phyloP scores from a whole-genome alignment of 352 stramenopile species.

The Hyaloperonospora brassicae region DNA sequence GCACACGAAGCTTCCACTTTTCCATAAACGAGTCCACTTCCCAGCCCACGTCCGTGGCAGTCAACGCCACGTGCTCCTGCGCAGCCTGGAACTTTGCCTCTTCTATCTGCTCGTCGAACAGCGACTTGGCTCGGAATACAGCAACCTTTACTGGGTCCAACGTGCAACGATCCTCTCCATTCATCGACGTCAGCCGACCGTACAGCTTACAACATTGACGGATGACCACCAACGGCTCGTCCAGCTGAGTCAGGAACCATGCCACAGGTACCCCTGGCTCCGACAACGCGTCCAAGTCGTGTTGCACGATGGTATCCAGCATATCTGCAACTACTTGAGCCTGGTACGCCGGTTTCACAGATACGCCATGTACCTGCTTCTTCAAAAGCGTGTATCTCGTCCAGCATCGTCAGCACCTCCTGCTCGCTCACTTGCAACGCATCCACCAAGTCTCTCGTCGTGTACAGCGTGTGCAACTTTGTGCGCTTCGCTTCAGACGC shows the following conservation, averaged over 20 bases:
- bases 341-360: slow-evolving; percentile 49
- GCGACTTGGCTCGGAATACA: slow-evolving; percentile 55
- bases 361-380: slow-evolving; percentile 63
- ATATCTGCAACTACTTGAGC: slow-evolving; percentile 58
- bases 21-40: slow-evolving; percentile 63
- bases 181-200: slow-evolving; percentile 22
- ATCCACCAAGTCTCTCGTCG: slow-evolving; percentile 50
- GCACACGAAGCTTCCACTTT: slow-evolving; percentile 74
- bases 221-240: slow-evolving; percentile 47
- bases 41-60: slow-evolving; percentile 35
- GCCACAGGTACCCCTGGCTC: slow-evolving; percentile 36
- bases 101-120: slow-evolving; percentile 58
- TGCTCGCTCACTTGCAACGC: slow-evolving; percentile 55
- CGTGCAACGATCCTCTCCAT: slow-evolving; percentile 29
- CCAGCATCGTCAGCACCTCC: slow-evolving; percentile 54
- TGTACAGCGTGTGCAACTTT: slow-evolving; percentile 53
- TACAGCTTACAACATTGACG: slow-evolving; percentile 70
- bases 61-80: slow-evolving; percentile 22
- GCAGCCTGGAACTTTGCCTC: slow-evolving; percentile 33
- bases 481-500: slow-evolving; percentile 28
- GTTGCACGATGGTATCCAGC: slow-evolving; percentile 61
- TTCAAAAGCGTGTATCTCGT: slow-evolving; percentile 58
- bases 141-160: slow-evolving; percentile 60
- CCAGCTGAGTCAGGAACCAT: slow-evolving; percentile 28
- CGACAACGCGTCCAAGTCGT: slow-evolving; percentile 52